phyloP scores from a whole-genome alignment of 1,139 yeast species.

The Scheffersomyces illinoinensis region DNA sequence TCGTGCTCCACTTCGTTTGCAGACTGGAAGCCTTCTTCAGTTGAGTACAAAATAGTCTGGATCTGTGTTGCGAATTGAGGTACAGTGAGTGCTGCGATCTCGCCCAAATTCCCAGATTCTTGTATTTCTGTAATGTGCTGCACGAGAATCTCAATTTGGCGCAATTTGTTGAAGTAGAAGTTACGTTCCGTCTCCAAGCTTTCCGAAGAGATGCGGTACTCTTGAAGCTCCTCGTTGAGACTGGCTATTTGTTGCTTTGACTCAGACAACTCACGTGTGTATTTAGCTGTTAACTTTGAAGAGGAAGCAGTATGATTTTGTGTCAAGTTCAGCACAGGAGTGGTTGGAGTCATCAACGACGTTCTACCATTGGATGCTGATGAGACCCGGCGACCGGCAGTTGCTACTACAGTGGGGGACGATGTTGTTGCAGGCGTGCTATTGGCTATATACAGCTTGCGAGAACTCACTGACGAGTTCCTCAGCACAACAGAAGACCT shows the following conservation, averaged over 20 bases:
- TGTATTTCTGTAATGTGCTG: conserved; percentile 58
- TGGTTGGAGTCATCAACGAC: conserved; percentile 6
- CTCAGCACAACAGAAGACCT: background rate
- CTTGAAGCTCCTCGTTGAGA: conserved; percentile 51
- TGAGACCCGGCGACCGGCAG: background rate
- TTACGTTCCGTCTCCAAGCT: conserved; percentile 78
- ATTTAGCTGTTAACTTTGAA: conserved; percentile 4
- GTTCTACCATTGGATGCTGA: conserved; percentile 1
- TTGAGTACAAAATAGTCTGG: conserved; percentile 74
- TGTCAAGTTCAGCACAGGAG: conserved; percentile 1
- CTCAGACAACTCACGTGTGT: conserved; percentile 10
- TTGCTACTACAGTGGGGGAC: background rate
- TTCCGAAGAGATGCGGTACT: conserved; percentile 53
- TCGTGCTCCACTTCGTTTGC: conserved; percentile 29
- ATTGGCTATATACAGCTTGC: background rate
- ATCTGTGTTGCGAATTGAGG: conserved; percentile 56
- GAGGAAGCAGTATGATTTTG: background rate
- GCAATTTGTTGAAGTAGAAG: conserved; percentile 84
- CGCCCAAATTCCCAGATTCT: conserved; percentile 28
- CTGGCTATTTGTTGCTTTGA: conserved; percentile 32
- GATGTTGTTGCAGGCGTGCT: background rate
- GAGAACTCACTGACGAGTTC: background rate
- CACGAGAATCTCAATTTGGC: conserved; percentile 82
- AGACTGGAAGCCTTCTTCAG: conserved; percentile 73
- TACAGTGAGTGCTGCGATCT: conserved; percentile 29